Percentiles rank a stretch among this genome's conserved stretches.
phyloP scores from a whole-genome alignment of 2,329 filamentous ascomycete genomes.

The Penicillium sp. region DNA sequence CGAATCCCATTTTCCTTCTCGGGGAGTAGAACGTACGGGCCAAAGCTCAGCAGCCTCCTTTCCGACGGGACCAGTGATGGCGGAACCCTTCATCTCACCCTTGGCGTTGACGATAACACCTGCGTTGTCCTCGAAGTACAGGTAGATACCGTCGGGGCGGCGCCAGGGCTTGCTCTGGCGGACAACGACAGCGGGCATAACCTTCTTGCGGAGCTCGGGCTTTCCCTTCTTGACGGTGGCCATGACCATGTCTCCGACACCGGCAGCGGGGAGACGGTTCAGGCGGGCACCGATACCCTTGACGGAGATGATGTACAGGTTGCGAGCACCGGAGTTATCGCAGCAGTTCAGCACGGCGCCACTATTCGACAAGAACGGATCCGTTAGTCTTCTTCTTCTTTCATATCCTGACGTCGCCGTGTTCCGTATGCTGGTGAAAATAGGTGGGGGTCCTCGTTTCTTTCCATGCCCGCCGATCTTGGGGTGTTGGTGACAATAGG shows the following conservation, averaged over 20 bases:
- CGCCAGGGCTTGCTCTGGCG: conserved; percentile 99
- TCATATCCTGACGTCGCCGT: conserved; percentile 17
- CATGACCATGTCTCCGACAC: conserved; percentile 99
- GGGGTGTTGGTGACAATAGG: neutral
- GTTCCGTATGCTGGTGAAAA: conserved; percentile 10
- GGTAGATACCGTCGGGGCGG: conserved; percentile 95
- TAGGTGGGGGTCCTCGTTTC: conserved; percentile 8
- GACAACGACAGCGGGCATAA: conserved; percentile 99
- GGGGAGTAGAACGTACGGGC: conserved; percentile 69
- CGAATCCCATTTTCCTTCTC: neutral
- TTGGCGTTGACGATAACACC: conserved; percentile 99
- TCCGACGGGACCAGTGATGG: conserved; percentile 97
- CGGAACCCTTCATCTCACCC: conserved; percentile 99
- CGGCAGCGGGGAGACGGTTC: conserved; percentile 94
- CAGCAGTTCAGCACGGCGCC: conserved; percentile 99
- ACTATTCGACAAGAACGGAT: conserved; percentile 52
- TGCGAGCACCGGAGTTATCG: conserved; percentile 98
- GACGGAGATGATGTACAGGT: conserved; percentile 99
- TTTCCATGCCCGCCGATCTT: conserved; percentile 3
- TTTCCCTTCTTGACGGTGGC: conserved; percentile 99
- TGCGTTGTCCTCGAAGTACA: conserved; percentile 99
- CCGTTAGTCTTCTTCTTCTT: conserved; percentile 24
- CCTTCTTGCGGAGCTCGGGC: conserved; percentile 99
- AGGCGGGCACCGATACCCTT: conserved; percentile 97
- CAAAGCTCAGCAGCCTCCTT: conserved; percentile 99